phyloP scores from a whole-genome alignment of 371 early-diverging fungal species.

The Apophysomyces variabilis region DNA sequence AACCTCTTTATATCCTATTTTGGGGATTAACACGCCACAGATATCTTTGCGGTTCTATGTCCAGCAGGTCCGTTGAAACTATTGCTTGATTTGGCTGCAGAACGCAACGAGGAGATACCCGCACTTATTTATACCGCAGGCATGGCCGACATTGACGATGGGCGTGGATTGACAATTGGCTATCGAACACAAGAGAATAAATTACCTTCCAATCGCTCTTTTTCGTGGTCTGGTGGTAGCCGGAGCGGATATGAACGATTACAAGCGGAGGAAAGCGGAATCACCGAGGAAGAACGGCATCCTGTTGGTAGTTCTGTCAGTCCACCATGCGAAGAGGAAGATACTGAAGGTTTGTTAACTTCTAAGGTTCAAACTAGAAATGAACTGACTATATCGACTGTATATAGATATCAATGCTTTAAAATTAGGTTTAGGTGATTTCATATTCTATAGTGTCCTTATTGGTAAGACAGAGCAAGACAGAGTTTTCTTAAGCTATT shows the following conservation, averaged over 20 bases:
- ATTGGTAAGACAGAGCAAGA: conserved; percentile 18
- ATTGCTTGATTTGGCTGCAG: conserved; percentile 25
- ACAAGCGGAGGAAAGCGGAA: not conserved
- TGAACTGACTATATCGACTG: not conserved
- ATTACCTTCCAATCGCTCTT: not conserved
- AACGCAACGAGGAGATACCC: conserved; percentile 27
- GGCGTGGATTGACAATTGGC: conserved; percentile 12
- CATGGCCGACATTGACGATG: conserved; percentile 24
- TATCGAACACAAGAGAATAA: conserved; percentile 18
- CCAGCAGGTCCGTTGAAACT: conserved; percentile 24
- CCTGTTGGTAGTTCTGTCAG: not conserved
- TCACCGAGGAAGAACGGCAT: not conserved
- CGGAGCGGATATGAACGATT: conserved; percentile 11
- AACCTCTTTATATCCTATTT: not conserved
- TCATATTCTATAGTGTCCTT: conserved; percentile 32
- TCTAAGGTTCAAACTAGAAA: not conserved
- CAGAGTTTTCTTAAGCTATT: not conserved
- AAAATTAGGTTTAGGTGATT: conserved; percentile 30
- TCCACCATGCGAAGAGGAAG: not conserved
- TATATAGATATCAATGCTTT: conserved; percentile 23
- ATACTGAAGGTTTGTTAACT: not conserved
- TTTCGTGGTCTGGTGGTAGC: not conserved
- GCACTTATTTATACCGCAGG: conserved; percentile 30
- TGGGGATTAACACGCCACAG: not conserved
- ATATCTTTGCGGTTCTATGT: conserved; percentile 30